Percentiles rank a stretch among this genome's conserved stretches.
Evolutionary conservation across 371 early-diverging fungal species (phyloP).

Genomic region (Mortierella sp.): DNA sequence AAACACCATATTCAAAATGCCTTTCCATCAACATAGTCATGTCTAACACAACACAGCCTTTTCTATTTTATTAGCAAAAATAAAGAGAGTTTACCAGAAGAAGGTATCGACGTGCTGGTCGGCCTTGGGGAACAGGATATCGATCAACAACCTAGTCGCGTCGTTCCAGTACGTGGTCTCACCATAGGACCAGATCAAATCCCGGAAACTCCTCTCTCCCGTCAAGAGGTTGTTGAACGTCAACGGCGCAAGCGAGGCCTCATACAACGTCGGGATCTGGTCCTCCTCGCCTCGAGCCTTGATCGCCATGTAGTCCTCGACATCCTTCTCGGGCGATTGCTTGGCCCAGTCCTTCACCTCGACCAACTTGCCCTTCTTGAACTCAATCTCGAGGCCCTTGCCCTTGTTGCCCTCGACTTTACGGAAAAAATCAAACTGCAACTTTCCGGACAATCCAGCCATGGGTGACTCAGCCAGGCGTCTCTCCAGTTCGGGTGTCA

Average conservation of each 20-base stretch:
- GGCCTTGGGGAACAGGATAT: conserved; percentile 15
- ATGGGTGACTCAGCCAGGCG: conserved; percentile 27
- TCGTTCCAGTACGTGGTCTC: conserved; percentile 22
- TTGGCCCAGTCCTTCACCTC: conserved; percentile 20
- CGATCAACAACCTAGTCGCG: background rate
- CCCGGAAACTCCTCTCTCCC: conserved; percentile 30
- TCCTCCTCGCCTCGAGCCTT: conserved; percentile 19
- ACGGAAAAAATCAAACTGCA: conserved; percentile 39
- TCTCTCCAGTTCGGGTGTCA: conserved; percentile 33
- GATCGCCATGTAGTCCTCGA: conserved; percentile 19
- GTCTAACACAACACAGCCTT: background rate
- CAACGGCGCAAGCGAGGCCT: conserved; percentile 26
- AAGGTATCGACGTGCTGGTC: conserved; percentile 20
- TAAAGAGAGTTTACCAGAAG: conserved; percentile 17
- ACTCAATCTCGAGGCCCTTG: conserved; percentile 27
- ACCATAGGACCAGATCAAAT: conserved; percentile 24
- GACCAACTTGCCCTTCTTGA: conserved; percentile 27
- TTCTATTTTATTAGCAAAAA: background rate
- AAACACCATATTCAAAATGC: too few species aligned
- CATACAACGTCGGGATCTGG: conserved; percentile 14
- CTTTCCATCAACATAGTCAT: too few species aligned
- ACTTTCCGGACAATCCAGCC: conserved; percentile 18
- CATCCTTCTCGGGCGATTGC: conserved; percentile 11
- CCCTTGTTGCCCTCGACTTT: conserved; percentile 23
- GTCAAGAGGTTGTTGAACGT: conserved; percentile 25